phyloP scores from a whole-genome alignment of 305 asterid species.

The Fraxinus platypoda region DNA sequence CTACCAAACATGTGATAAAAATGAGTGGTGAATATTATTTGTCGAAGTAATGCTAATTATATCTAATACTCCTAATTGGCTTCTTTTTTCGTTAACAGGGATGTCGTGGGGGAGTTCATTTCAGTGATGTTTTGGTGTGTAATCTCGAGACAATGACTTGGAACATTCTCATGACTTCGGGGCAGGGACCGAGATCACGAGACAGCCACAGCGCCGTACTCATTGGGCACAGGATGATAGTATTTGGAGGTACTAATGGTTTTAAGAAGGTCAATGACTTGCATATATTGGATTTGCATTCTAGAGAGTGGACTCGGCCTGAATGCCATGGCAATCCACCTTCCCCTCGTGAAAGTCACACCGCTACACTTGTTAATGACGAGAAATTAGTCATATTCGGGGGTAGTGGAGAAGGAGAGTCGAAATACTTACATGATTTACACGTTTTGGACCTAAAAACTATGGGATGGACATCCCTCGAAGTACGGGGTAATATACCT shows the following conservation, averaged over 20 bases:
- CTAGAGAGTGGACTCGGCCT: conserved; percentile 72
- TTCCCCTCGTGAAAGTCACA: conserved; percentile 85
- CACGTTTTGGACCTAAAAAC: conserved; percentile 70
- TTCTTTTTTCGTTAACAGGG: conserved; percentile 45
- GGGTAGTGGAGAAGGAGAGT: conserved; percentile 93
- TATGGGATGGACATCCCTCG: conserved; percentile 82
- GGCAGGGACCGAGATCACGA: conserved; percentile 82
- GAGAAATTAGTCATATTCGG: conserved; percentile 73
- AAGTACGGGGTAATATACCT: conserved; percentile 52
- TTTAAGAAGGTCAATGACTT: conserved; percentile 78
- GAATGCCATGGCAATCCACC: conserved; percentile 74
- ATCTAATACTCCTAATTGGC: not conserved
- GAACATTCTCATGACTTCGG: conserved; percentile 66
- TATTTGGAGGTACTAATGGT: conserved; percentile 93
- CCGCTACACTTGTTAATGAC: conserved; percentile 54
- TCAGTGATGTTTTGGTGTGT: conserved; percentile 78
- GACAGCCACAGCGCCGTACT: conserved; percentile 84
- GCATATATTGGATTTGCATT: conserved; percentile 61
- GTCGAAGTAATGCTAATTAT: not conserved
- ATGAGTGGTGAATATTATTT: not conserved
- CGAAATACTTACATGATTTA: conserved; percentile 71
- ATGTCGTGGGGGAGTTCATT: conserved; percentile 91
- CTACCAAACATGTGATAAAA: not conserved
- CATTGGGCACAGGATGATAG: conserved; percentile 67
- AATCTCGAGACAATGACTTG: conserved; percentile 71